phyloP scores from a whole-genome alignment of 2,329 filamentous ascomycete genomes.

The Thielaviopsis euricoi region DNA sequence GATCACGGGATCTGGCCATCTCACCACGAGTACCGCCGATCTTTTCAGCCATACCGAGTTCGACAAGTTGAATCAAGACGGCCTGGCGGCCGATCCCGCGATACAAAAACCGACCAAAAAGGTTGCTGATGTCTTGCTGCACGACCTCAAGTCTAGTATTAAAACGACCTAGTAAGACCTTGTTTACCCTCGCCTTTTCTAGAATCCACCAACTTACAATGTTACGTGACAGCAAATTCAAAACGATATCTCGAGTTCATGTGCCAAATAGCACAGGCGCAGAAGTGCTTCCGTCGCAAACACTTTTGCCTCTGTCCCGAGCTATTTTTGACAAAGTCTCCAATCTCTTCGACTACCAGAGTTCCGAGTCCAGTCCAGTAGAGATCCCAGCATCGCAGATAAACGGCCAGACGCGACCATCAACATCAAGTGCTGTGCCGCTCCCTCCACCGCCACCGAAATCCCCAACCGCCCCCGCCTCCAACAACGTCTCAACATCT shows the following conservation, averaged over 20 bases:
- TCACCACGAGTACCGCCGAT: conserved; percentile 32
- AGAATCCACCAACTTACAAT: conserved; percentile 15
- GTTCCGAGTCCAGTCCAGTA: background rate
- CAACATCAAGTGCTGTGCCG: conserved; percentile 11
- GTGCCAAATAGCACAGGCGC: conserved; percentile 5
- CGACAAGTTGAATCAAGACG: conserved; percentile 56
- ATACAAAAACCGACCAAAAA: conserved; percentile 52
- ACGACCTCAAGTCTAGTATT: conserved; percentile 55
- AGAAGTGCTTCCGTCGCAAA: conserved; percentile 19
- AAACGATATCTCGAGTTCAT: conserved; percentile 16
- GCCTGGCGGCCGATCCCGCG: conserved; percentile 33
- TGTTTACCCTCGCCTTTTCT: background rate
- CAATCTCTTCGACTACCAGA: conserved; percentile 10
- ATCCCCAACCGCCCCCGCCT: background rate
- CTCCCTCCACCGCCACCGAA: conserved; percentile 11
- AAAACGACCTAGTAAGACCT: conserved; percentile 47
- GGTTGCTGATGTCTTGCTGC: conserved; percentile 57
- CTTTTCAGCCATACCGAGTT: conserved; percentile 38
- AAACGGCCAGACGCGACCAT: conserved; percentile 4
- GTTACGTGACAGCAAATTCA: conserved; percentile 33
- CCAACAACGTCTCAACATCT: background rate
- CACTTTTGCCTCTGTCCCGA: conserved; percentile 32
- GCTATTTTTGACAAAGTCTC: conserved; percentile 24
- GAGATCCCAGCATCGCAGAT: background rate
- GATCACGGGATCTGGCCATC: conserved; percentile 38